Evolutionary conservation across 2,329 filamentous ascomycete species (phyloP).

Genomic region (Trichoderma lentiforme): DNA sequence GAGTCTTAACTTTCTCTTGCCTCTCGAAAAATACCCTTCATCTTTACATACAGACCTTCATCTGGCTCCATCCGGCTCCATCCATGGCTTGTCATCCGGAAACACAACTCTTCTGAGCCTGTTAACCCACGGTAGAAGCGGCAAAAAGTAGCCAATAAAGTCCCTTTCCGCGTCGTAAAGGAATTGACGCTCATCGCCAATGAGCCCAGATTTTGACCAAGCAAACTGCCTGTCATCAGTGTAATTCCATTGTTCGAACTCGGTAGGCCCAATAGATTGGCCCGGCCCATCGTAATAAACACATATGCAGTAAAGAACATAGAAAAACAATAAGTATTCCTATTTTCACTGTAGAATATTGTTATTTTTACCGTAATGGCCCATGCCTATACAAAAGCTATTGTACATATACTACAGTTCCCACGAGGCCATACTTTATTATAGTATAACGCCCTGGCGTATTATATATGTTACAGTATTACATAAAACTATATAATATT

Average conservation of each 20-base stretch:
- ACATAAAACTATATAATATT: too few species aligned
- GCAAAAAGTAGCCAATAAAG: background rate
- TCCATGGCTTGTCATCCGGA: background rate
- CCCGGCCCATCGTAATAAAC: background rate
- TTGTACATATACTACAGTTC: too few species aligned
- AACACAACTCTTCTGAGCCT: background rate
- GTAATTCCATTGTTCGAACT: background rate
- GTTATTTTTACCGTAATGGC: too few species aligned
- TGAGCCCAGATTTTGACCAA: background rate
- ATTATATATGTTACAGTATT: too few species aligned
- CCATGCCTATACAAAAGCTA: too few species aligned
- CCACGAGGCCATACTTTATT: too few species aligned
- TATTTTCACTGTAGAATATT: too few species aligned
- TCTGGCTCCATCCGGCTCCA: background rate
- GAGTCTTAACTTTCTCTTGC: background rate
- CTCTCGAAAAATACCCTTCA: background rate
- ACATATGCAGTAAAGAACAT: background rate
- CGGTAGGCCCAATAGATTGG: background rate
- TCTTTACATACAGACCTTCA: background rate
- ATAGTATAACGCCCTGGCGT: too few species aligned
- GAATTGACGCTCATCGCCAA: background rate
- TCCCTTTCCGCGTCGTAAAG: background rate
- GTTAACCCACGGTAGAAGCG: background rate
- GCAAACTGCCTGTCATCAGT: background rate
- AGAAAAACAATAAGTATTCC: background rate